Percentiles rank a stretch among this genome's conserved stretches.
phyloP scores from a whole-genome alignment of 306 rosid species.

The Dryas drummondii region DNA sequence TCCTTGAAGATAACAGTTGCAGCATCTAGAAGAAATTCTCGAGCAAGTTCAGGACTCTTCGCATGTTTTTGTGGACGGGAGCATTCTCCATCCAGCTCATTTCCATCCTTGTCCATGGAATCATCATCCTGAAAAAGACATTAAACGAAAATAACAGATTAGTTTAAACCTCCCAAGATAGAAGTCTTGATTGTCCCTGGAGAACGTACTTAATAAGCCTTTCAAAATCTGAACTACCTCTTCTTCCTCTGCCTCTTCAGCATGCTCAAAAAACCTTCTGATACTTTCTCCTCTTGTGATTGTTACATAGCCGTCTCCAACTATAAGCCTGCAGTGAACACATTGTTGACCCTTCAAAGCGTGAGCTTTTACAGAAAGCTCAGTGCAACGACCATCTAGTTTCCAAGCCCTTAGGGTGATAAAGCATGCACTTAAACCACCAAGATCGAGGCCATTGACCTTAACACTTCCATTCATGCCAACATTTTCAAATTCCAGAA shows the following conservation, averaged over 20 bases:
- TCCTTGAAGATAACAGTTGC: slow-evolving; percentile 98
- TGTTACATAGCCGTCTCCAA: slow-evolving; percentile 87
- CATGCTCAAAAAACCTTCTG: slow-evolving; percentile 92
- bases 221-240: slow-evolving; percentile 62
- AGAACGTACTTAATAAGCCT: slow-evolving; percentile 27
- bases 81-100: slow-evolving; percentile 95
- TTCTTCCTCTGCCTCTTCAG: slow-evolving; percentile 99
- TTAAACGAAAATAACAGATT: slow-evolving; percentile 23
- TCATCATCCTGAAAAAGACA: slow-evolving; percentile 75
- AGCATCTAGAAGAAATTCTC: slow-evolving; percentile 95
- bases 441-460: slow-evolving; percentile 77
- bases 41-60: slow-evolving; percentile 99
- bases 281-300: slow-evolving; percentile 93
- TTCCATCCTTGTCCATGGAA: slow-evolving; percentile 88
- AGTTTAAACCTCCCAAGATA: slow-evolving; percentile 18
- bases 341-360: slow-evolving; percentile 90
- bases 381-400: slow-evolving; percentile 87
- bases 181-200: not conserved
- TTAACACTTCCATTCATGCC: slow-evolving; percentile 82
- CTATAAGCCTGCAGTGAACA: slow-evolving; percentile 88
- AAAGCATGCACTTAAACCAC: slow-evolving; percentile 79
- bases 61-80: slow-evolving; percentile 99
- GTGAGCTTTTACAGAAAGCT: slow-evolving; percentile 92
- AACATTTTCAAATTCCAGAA: slow-evolving; percentile 88
- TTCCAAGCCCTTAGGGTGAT: slow-evolving; percentile 94